Percentiles rank a stretch among this genome's conserved stretches.
Conservation (phyloP, 192 early-diverging fungal genomes). For the Gigaspora rosea region DNA sequence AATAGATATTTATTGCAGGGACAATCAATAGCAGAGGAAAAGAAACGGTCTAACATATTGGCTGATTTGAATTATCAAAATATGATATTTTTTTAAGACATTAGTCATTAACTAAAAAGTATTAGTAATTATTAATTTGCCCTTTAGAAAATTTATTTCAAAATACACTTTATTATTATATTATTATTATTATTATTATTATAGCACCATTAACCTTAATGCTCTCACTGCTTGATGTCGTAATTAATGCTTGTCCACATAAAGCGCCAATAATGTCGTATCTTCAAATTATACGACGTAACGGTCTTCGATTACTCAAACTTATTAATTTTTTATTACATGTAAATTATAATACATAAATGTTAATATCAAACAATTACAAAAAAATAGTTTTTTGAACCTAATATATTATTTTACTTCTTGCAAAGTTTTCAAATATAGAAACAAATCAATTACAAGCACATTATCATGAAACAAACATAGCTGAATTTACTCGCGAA, state of each 20-base stretch:
- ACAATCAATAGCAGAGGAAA: conserved; percentile 40
- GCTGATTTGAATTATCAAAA: conserved; percentile 45
- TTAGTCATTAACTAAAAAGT: conserved; percentile 43
- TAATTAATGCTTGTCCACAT: conserved; percentile 34
- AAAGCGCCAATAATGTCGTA: background rate
- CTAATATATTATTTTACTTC: too few species aligned
- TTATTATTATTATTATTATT: background rate
- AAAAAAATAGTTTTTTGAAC: too few species aligned
- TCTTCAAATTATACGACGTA: conserved; percentile 50
- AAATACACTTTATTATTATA: background rate
- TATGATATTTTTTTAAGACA: conserved; percentile 47
- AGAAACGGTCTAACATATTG: conserved; percentile 37
- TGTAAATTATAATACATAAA: background rate
- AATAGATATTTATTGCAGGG: conserved; percentile 39
- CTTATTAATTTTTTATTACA: conserved; percentile 61
- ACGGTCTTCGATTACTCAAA: conserved; percentile 55
- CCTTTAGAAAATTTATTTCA: background rate
- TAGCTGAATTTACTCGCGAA: conserved; percentile 49
- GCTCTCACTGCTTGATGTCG: conserved; percentile 54
- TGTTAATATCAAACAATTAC: background rate
- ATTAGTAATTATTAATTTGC: background rate
- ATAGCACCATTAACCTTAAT: conserved; percentile 58
- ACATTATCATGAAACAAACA: conserved; percentile 38
- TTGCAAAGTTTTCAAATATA: conserved; percentile 11
- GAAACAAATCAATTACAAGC: background rate